A percentile compares a stretch with the other conserved stretches of the same genome.
Evolutionary conservation across 2,329 filamentous ascomycete species (phyloP).

Genomic region (Apiospora sp.): DNA sequence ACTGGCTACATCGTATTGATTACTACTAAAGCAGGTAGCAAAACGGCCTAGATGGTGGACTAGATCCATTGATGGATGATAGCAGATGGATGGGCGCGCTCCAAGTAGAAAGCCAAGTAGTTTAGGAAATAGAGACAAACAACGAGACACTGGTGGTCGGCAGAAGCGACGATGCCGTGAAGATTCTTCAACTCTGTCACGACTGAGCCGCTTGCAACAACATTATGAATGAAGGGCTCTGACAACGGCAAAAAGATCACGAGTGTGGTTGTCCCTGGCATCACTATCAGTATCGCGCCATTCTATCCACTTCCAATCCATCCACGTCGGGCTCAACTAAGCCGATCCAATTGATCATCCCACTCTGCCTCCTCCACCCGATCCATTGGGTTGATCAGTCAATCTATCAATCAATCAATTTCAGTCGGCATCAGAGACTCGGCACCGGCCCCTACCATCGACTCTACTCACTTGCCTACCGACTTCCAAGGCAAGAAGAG

Average conservation of each 20-base stretch:
- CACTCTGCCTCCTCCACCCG: conserved; percentile 18
- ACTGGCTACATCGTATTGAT: conserved; percentile 1
- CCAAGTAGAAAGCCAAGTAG: background rate
- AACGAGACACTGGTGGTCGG: background rate
- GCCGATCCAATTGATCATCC: conserved; percentile 21
- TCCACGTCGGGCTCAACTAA: conserved; percentile 8
- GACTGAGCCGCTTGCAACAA: background rate
- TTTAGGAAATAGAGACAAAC: background rate
- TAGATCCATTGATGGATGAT: background rate
- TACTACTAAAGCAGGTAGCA: background rate
- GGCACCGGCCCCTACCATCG: conserved; percentile 1
- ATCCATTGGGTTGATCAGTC: conserved; percentile 16
- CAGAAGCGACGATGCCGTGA: conserved; percentile 6
- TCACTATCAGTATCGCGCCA: conserved; percentile 15
- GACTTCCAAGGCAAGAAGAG: conserved; percentile 16
- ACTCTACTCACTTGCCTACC: background rate
- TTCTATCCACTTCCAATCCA: conserved; percentile 10
- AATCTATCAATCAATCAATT: conserved; percentile 23
- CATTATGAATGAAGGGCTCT: background rate
- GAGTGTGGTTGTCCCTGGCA: background rate
- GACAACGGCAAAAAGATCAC: background rate
- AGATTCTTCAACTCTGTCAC: background rate
- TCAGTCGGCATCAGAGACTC: background rate
- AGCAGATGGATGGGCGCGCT: background rate
- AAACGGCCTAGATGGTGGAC: conserved; percentile 15